phyloP scores from a whole-genome alignment of 305 asterid genomes.

The Solanum hybrid region DNA sequence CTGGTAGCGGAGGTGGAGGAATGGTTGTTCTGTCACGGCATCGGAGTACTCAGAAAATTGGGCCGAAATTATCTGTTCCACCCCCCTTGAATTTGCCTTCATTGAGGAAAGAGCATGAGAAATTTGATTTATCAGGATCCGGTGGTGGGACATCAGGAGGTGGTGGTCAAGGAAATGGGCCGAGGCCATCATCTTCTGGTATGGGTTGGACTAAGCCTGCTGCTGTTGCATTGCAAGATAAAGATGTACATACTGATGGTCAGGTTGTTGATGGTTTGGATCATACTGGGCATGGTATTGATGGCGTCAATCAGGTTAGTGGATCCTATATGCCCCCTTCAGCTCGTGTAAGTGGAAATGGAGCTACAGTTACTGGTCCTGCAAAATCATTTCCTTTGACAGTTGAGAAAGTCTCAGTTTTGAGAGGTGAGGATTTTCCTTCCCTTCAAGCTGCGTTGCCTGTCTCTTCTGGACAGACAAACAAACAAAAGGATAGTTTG shows the following conservation, averaged over 20 bases:
- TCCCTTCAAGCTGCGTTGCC: slow-evolving; percentile 85
- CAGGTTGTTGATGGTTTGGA: slow-evolving; percentile 28
- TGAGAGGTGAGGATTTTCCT: slow-evolving; percentile 99
- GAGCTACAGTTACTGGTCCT: slow-evolving; percentile 28
- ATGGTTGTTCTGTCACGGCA: slow-evolving; percentile 83
- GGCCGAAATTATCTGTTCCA: slow-evolving; percentile 76
- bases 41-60: slow-evolving; percentile 54
- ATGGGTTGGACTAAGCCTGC: slow-evolving; percentile 65
- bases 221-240: slow-evolving; percentile 35
- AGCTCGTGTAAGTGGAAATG: slow-evolving; percentile 44
- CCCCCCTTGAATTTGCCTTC: slow-evolving; percentile 98
- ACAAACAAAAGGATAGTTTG: slow-evolving; percentile 55
- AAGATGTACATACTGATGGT: slow-evolving; percentile 30
- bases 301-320: slow-evolving; percentile 27
- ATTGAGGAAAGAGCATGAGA: slow-evolving; percentile 90
- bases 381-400: slow-evolving; percentile 32
- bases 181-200: slow-evolving; percentile 73
- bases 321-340: slow-evolving; percentile 77
- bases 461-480: slow-evolving; percentile 50
- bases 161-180: slow-evolving; percentile 64
- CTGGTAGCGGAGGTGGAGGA: slow-evolving; percentile 48
- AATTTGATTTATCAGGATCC: slow-evolving; percentile 50
- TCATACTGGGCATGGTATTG: slow-evolving; percentile 20
- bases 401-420: slow-evolving; percentile 54
- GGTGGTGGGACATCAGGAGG: slow-evolving; percentile 50